A percentile compares a stretch with the other conserved stretches of the same genome.
phyloP scores from a whole-genome alignment of 306 rosid species.

The Mimosa pudica region DNA sequence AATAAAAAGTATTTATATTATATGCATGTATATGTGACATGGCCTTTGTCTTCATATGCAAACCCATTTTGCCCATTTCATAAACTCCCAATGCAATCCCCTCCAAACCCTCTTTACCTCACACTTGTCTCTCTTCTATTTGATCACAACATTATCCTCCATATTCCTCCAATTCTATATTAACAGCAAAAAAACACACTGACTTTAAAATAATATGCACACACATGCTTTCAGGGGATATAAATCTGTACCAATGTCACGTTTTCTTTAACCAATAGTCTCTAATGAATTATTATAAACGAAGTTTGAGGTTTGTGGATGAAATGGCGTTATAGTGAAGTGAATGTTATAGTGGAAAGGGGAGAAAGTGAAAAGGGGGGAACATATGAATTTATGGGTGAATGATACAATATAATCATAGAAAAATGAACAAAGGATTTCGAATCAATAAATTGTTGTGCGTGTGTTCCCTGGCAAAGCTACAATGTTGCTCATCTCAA shows the following conservation, averaged over 20 bases:
- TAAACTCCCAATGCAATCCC: not conserved
- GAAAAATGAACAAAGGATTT: not conserved
- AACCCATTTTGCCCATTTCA: not conserved
- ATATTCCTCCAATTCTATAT: not conserved
- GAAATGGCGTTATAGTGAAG: not conserved
- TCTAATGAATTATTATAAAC: not conserved
- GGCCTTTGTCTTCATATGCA: not conserved
- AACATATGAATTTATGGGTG: not conserved
- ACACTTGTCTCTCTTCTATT: not conserved
- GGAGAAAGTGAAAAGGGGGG: not conserved
- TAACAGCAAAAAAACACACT: too few species aligned
- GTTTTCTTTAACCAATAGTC: not conserved
- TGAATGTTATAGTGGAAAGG: not conserved
- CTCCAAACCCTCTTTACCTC: not conserved
- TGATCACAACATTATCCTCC: too few species aligned
- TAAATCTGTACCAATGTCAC: not conserved
- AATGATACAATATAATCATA: not conserved
- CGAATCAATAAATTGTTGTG: conserved; percentile 17
- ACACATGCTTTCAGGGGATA: not conserved
- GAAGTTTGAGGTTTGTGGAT: not conserved
- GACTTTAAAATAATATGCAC: too few species aligned
- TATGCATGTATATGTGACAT: not conserved
- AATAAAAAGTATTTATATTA: too few species aligned
- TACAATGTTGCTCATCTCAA: not conserved
- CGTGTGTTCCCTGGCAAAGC: conserved; percentile 32